phyloP scores from a whole-genome alignment of 306 rosid species.

The Bauhinia variegata region DNA sequence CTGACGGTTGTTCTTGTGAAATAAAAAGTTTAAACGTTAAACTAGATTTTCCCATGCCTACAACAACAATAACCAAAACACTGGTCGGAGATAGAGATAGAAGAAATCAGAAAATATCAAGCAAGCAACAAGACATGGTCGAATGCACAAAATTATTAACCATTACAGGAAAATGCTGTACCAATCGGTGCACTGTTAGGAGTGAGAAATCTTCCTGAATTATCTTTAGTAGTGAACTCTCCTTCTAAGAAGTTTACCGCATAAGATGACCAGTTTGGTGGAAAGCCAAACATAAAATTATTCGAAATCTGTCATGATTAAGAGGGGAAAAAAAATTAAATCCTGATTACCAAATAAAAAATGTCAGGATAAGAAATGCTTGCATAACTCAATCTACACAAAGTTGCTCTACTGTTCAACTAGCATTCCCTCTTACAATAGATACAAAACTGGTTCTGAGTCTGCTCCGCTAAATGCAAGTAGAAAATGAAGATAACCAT shows the following conservation, averaged over 20 bases:
- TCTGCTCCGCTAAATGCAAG: neutral
- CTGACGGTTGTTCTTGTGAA: constrained; percentile 2
- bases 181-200: constrained; percentile 1
- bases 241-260: constrained; percentile 40
- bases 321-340: neutral
- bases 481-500: neutral
- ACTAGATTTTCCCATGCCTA: constrained; percentile 23
- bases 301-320: constrained; percentile 48
- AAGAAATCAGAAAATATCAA: neutral
- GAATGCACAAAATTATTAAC: constrained; percentile 25
- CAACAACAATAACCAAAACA: constrained; percentile 9
- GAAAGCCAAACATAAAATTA: constrained; percentile 69
- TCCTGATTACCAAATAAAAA: neutral
- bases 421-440: neutral
- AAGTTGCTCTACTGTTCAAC: no score
- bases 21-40: neutral
- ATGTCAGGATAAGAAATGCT: no score
- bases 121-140: constrained; percentile 2
- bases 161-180: constrained; percentile 19
- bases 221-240: constrained; percentile 33
- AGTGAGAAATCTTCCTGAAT: constrained; percentile 27
- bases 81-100: neutral
- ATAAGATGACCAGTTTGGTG: constrained; percentile 61
- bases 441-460: neutral
- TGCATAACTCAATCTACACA: neutral